A percentile compares a stretch with the other conserved stretches of the same genome.
phyloP scores from a whole-genome alignment of 805 yeast species.

The Pichia pseudocactophila region DNA sequence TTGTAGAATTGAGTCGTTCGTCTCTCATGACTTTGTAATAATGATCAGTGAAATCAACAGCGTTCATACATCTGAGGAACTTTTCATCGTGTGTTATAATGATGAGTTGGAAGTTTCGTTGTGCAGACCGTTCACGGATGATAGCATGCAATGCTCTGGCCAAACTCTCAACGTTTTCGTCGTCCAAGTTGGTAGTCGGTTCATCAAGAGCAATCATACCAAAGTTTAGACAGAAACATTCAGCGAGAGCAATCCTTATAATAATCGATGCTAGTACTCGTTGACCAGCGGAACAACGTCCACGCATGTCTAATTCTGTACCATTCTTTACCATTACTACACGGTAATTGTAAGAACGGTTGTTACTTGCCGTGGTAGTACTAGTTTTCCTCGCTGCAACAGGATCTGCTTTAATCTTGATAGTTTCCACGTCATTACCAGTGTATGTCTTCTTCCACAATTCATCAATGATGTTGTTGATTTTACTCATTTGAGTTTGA shows the following conservation, averaged over 20 bases:
- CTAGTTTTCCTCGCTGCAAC: slow-evolving; percentile 35
- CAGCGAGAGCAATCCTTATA: slow-evolving; percentile 85
- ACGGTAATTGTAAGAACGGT: slow-evolving; percentile 78
- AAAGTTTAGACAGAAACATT: slow-evolving; percentile 89
- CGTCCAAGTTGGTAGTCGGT: slow-evolving; percentile 93
- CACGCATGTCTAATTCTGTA: slow-evolving; percentile 93
- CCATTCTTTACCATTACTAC: slow-evolving; percentile 93
- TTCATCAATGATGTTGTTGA: slow-evolving; percentile 79
- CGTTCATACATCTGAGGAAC: slow-evolving; percentile 77
- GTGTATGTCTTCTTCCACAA: slow-evolving; percentile 90
- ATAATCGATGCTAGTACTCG: slow-evolving; percentile 88
- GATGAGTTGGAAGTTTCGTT: slow-evolving; percentile 85
- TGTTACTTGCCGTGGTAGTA: slow-evolving; percentile 19
- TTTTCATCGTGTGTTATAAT: slow-evolving; percentile 96
- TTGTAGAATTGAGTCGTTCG: slow-evolving; percentile 71
- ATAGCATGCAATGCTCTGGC: slow-evolving; percentile 73
- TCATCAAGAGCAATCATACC: slow-evolving; percentile 96
- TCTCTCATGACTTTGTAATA: slow-evolving; percentile 78
- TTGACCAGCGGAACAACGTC: slow-evolving; percentile 97
- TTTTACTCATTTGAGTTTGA: slow-evolving; percentile 83
- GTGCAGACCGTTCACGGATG: slow-evolving; percentile 64
- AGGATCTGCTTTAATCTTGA: slow-evolving; percentile 76
- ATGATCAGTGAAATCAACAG: slow-evolving; percentile 76
- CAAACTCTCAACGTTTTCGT: slow-evolving; percentile 77
- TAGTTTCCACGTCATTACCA: slow-evolving; percentile 92